Conservation (phyloP, 1,139 yeast genomes). For the Hansenula lynferdii region DNA sequence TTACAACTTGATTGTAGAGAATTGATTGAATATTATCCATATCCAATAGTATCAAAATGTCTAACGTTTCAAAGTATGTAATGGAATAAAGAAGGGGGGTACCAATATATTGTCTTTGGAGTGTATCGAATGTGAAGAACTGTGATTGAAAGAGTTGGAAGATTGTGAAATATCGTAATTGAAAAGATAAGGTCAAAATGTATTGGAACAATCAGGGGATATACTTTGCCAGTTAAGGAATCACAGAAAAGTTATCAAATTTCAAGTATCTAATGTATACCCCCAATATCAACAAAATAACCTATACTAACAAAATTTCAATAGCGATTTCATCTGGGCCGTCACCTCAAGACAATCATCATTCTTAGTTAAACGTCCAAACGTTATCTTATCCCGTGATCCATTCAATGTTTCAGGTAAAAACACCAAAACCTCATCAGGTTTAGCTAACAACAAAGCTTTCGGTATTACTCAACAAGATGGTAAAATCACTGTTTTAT, state of each 20-base stretch:
- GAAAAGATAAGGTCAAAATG: too few relatives aligned
- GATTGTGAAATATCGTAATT: too few relatives aligned
- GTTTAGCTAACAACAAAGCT: constrained; percentile 44
- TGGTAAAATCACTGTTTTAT: constrained; percentile 36
- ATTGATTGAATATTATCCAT: constrained; percentile 1
- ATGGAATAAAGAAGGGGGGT: not conserved
- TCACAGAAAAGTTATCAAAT: too few relatives aligned
- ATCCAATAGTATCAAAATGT: not conserved
- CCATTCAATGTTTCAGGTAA: constrained; percentile 42
- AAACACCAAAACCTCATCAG: constrained; percentile 40
- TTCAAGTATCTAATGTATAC: too few relatives aligned
- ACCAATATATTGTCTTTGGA: too few relatives aligned
- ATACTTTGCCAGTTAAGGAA: too few relatives aligned
- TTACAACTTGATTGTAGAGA: too few relatives aligned
- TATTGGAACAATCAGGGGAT: too few relatives aligned
- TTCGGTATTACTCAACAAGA: constrained; percentile 34
- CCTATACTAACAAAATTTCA: constrained; percentile 19
- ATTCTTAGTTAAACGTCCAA: constrained; percentile 43
- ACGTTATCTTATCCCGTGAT: constrained; percentile 40
- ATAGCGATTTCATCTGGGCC: constrained; percentile 45
- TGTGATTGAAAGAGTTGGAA: too few relatives aligned
- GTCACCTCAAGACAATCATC: constrained; percentile 40
- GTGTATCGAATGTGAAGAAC: too few relatives aligned
- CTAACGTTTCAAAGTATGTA: constrained; percentile 2
- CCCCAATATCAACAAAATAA: too few relatives aligned